Base-by-base conservation (phyloP, 495 filamentous ascomycete species). In the Penicillium egyptiacum region DNA sequence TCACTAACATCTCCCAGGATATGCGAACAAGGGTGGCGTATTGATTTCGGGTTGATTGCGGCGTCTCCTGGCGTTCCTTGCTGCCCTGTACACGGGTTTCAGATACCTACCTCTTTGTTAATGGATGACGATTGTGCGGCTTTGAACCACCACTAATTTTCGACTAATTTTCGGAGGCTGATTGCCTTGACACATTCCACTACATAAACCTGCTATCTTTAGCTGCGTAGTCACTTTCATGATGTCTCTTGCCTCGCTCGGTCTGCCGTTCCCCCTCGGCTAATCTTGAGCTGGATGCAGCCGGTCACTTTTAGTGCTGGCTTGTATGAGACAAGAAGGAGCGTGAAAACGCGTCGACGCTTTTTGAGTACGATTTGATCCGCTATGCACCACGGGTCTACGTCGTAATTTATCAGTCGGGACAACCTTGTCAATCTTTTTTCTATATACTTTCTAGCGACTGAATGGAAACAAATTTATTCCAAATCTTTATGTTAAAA, bases 11-110 rank as follows among this genome's bases (percentile, higher is more conserved):
- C 12, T n/a, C 12, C 22, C 48, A 92, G 89, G 90, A 95, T 68
- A 91, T 95, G 81, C 86, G 90, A 55, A 94, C 91, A 48, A 75
- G 90, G 51, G 92, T 91, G 64, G 91, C 91, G 57, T 94, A 93
- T 67, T 95, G 66, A 75, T 70, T 55, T 63, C 52, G 44, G 42
- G 55, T 46, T 52, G 56, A 53, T 57, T 65, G 30, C 50, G 68
- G 68, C 63, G 66, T 69, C 64, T 43, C 30, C 44, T 57, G 64
- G 60, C 60, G 60, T 58, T 64, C 49, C 25, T 55, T 55, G 28
- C 42, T 56, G 39, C 39, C 42, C 42, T 63, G 20, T 59, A 31
- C 55, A 54, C 48, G 57, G 66, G 57, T 61, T 70, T 62, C 53
- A 63, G 61, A 70, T 74, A 69, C 67, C 65, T 69, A 60, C 45